Evolutionary conservation across 805 yeast genomes (phyloP).

Genomic region (Kluyveromyces starmeri): DNA sequence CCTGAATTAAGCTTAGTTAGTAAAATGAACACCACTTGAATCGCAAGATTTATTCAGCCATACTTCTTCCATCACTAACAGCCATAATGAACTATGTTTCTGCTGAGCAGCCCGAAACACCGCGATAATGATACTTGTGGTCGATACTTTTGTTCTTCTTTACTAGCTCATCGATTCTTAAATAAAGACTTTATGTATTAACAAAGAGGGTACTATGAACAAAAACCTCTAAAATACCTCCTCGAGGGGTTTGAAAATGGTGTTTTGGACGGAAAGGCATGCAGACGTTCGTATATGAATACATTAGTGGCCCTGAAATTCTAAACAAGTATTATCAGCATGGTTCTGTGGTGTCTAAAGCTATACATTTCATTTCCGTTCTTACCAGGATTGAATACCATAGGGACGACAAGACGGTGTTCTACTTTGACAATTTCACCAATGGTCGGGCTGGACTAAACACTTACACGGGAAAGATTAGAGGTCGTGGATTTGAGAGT

Average conservation of each 20-base stretch:
- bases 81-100: no score
- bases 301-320: slow-evolving; percentile 1
- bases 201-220: no score
- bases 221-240: neutral
- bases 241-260: neutral
- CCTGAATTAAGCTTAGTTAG: no score
- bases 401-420: slow-evolving; percentile 8
- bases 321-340: slow-evolving; percentile 2
- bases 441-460: slow-evolving; percentile 7
- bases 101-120: no score
- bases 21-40: neutral
- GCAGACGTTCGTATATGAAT: neutral
- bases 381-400: slow-evolving; percentile 13
- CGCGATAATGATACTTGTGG: no score
- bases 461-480: slow-evolving; percentile 12
- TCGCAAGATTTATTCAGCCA: neutral
- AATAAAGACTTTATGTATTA: no score
- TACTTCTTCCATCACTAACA: neutral
- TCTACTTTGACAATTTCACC: slow-evolving; percentile 15
- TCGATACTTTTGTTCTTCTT: no score
- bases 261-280: neutral
- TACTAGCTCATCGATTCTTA: no score
- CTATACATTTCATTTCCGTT: slow-evolving; percentile 15
- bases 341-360: neutral
- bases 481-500: slow-evolving; percentile 10